Conservation (phyloP, 495 filamentous ascomycete genomes). For the Penicillium lagena region DNA sequence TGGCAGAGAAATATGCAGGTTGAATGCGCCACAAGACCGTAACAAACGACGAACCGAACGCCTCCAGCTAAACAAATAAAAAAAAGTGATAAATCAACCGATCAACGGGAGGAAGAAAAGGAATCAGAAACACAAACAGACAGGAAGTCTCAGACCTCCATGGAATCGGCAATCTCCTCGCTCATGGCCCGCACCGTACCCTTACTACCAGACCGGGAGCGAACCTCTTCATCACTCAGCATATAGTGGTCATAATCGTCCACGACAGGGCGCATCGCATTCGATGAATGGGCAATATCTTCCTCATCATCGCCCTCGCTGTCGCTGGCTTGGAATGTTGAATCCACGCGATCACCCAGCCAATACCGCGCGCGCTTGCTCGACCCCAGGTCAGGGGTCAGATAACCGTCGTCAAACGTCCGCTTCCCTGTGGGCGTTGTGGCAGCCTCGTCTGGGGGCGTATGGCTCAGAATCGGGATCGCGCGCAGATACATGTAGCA, state of each 20-base stretch:
- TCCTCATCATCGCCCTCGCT: slow-evolving; percentile 51
- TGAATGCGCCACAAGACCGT: slow-evolving; percentile 21
- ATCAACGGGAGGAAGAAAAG: slow-evolving; percentile 11
- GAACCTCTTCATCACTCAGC: slow-evolving; percentile 39
- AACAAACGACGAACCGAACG: slow-evolving; percentile 13
- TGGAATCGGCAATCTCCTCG: slow-evolving; percentile 65
- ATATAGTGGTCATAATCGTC: slow-evolving; percentile 40
- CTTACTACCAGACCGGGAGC: slow-evolving; percentile 29
- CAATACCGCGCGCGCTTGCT: slow-evolving; percentile 78
- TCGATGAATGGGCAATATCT: slow-evolving; percentile 25
- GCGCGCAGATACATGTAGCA: slow-evolving; percentile 88
- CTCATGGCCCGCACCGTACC: slow-evolving; percentile 60
- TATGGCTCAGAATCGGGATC: slow-evolving; percentile 73
- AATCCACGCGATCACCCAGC: slow-evolving; percentile 59
- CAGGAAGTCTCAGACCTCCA: slow-evolving; percentile 48
- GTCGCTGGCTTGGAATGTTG: slow-evolving; percentile 23
- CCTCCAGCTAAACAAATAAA: slow-evolving; percentile 11
- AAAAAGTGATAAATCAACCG: slow-evolving; percentile 9
- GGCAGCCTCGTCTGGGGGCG: slow-evolving; percentile 37
- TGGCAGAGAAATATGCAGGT: slow-evolving; percentile 16
- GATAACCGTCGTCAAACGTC: slow-evolving; percentile 40
- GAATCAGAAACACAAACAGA: neutral
- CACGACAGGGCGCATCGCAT: slow-evolving; percentile 7
- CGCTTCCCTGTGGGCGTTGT: slow-evolving; percentile 40
- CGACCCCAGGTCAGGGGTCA: slow-evolving; percentile 48